Base-by-base conservation (phyloP, 768 basidiomycete species). In the Paxillus rubicundulus region DNA sequence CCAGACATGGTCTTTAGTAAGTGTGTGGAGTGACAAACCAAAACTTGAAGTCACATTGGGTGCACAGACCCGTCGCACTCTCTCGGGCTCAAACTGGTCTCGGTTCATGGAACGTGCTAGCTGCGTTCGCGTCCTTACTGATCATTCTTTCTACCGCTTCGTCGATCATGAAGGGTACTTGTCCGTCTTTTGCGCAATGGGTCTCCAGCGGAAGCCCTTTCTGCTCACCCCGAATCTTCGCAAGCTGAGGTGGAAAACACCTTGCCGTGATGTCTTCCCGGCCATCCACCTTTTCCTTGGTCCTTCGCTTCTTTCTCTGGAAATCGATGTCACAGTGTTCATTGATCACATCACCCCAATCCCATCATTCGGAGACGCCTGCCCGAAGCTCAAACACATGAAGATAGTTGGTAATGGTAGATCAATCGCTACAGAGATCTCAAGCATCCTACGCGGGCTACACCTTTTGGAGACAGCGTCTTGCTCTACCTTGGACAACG, bases 191-290 rank as follows among this genome's bases (percentile, higher is more conserved):
- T 51, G 46, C 18, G 53, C 58, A 8, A 62, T 62, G 38, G 55
- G 55, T 14, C 28, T 49, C 17, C 52, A 57, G 37, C 60, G 60
- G 21, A 39, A 55, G 13, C 57, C 52, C 28, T 44, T 52, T 24
- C 21, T 64, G 14, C 63, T 64, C 52, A 65, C 63, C 1, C 63
- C 63, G 6, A 57, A 60, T 38, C 63, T 65, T 33, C 63, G 50
- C 37, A 36, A 54, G 20, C 50, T 65, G 13, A 49, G 54, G 49
- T 64, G 63, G 63, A 49, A 47, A 17, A 27, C 57, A 16, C 43
- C 7, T 27, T 33, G 40, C n/a, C 42, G 21, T 5, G 17, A 28
- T 1, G 18, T 51, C 13, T 18, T 27, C 30, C 32, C 51, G 0
- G 53, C 37, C 2, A 54, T 64, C 52, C 65, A 62, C n/a, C 54